phyloP scores from a whole-genome alignment of 2,329 filamentous ascomycete species.

The Lecanicillium sp. region DNA sequence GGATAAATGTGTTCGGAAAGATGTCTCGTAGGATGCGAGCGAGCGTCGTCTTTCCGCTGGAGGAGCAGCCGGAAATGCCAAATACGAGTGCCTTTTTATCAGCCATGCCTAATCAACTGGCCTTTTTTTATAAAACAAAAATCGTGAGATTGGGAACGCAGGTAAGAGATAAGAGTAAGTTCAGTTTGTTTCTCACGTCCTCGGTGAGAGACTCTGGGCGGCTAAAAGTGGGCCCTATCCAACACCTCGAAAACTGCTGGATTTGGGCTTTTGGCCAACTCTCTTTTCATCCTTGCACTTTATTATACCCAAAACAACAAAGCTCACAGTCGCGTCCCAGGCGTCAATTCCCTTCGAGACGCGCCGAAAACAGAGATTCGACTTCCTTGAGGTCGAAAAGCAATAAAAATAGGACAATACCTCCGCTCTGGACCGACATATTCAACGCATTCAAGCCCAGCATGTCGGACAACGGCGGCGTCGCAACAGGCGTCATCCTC shows the following conservation, averaged over 20 bases:
- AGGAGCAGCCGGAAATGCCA: conserved; percentile 82
- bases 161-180: no score
- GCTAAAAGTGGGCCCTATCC: conserved; percentile 5
- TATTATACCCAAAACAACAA: no score
- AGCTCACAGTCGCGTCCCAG: no score
- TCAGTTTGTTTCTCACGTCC: no score
- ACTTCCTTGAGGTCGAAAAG: no score
- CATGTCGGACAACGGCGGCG: conserved; percentile 19
- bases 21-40: conserved; percentile 76
- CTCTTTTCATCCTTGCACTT: no score
- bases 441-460: conserved; percentile 12
- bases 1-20: conserved; percentile 69
- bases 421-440: not conserved
- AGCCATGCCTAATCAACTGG: conserved; percentile 18
- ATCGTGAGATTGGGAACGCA: no score
- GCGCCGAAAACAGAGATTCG: no score
- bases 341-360: no score
- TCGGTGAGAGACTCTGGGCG: no score
- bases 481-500: conserved; percentile 42
- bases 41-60: conserved; percentile 90
- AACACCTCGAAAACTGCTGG: not conserved
- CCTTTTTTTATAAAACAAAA: no score
- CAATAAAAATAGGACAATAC: not conserved
- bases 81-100: conserved; percentile 54
- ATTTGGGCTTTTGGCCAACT: no score